A percentile compares a stretch with the other conserved stretches of the same genome.
These are phyloP conservation scores for Paspalum notatum DNA, from an alignment of 176 grass and related monocot species.

Conservation along the genomic window DNA sequence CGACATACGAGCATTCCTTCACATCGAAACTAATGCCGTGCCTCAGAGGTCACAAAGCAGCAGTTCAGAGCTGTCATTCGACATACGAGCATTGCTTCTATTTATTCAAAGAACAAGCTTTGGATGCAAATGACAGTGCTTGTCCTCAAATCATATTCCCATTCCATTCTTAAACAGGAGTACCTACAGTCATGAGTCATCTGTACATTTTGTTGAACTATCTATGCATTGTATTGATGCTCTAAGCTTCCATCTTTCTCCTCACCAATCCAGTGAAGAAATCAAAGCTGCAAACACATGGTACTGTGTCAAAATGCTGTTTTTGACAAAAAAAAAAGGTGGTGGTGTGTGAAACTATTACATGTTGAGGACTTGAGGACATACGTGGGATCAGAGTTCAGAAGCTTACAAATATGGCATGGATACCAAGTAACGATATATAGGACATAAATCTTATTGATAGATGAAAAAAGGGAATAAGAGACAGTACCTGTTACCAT, in stretches of 20 bases:
- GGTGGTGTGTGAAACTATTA: background rate
- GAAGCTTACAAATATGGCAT: conserved; percentile 2
- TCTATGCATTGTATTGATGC: background rate
- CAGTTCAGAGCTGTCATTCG: background rate
- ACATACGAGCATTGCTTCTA: background rate
- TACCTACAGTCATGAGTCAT: background rate
- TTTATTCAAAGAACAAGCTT: background rate
- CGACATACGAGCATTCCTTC: too few species aligned
- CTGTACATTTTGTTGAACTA: conserved; percentile 20
- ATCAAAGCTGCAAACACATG: conserved; percentile 73
- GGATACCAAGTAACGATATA: background rate
- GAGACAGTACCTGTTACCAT: conserved; percentile 77
- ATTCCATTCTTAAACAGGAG: background rate
- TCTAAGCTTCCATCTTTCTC: conserved; percentile 65
- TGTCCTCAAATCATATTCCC: background rate
- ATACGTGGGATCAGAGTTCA: background rate
- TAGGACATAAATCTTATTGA: background rate
- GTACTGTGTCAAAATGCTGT: conserved; percentile 25
- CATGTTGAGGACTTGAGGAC: background rate
- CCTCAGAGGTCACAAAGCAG: background rate
- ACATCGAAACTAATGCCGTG: background rate
- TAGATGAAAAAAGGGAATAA: background rate
- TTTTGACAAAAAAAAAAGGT: background rate
- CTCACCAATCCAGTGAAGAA: conserved; percentile 93
- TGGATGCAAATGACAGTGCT: background rate